Evolutionary conservation across 768 basidiomycete genomes (phyloP).

Genomic region (Boletus rubropictus): DNA sequence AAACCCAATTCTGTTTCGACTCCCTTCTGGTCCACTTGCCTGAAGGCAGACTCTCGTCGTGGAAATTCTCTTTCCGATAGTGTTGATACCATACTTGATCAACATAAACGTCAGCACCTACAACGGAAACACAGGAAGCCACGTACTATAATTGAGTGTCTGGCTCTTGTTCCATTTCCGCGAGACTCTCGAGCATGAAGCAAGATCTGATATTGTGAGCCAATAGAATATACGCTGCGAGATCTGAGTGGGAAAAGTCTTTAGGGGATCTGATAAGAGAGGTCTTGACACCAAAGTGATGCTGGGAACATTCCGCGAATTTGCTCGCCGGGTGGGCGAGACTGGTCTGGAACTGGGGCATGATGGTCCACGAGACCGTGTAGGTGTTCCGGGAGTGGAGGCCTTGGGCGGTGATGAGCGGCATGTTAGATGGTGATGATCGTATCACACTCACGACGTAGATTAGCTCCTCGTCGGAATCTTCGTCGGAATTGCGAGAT

Average conservation of each 20-base stretch:
- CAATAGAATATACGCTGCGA: constrained; percentile 70
- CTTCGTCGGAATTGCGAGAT: constrained; percentile 33
- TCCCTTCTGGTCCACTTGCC: constrained; percentile 92
- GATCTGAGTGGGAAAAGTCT: constrained; percentile 71
- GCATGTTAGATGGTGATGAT: constrained; percentile 1
- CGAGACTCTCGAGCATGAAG: constrained; percentile 73
- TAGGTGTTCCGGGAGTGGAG: constrained; percentile 63
- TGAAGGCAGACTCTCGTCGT: constrained; percentile 68
- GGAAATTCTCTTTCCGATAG: constrained; percentile 82
- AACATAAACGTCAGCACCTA: constrained; percentile 1
- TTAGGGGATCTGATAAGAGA: constrained; percentile 52
- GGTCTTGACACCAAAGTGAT: constrained; percentile 20
- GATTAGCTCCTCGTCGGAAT: constrained; percentile 65
- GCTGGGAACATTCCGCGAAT: constrained; percentile 23
- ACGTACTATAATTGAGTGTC: constrained; percentile 82
- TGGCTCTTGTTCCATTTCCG: constrained; percentile 87
- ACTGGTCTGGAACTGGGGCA: constrained; percentile 44
- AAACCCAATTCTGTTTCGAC: constrained; percentile 89
- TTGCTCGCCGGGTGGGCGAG: constrained; percentile 28
- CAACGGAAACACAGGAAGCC: not conserved
- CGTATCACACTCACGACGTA: constrained; percentile 50
- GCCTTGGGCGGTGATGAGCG: constrained; percentile 36
- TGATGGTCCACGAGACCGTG: constrained; percentile 51
- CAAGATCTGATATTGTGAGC: constrained; percentile 60
- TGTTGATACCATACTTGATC: constrained; percentile 87